Evolutionary conservation across 2,329 filamentous ascomycete species (phyloP).

Genomic region (Aquanectria penicillioides): DNA sequence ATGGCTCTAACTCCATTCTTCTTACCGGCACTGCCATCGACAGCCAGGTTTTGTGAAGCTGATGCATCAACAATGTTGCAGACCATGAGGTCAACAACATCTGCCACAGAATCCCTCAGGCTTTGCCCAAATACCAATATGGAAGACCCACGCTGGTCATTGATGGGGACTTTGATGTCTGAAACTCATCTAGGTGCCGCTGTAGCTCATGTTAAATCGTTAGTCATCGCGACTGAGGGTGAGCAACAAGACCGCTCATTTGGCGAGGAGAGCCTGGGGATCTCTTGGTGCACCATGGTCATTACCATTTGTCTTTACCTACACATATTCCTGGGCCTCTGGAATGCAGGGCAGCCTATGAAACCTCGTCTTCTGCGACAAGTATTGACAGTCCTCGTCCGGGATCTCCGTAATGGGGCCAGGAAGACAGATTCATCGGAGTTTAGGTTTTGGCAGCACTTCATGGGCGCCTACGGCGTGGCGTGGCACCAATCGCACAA

Average conservation of each 20-base stretch:
- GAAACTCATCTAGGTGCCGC: background rate
- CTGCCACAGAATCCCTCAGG: background rate
- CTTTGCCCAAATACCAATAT: background rate
- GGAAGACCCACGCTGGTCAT: background rate
- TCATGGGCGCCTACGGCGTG: conserved; percentile 20
- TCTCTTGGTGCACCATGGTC: conserved; percentile 16
- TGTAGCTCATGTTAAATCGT: background rate
- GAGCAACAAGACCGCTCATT: no score
- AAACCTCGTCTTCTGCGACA: conserved; percentile 12
- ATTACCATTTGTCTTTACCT: conserved; percentile 28
- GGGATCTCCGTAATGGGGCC: conserved; percentile 8
- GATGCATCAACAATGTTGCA: background rate
- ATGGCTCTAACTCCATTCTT: background rate
- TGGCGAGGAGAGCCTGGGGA: background rate
- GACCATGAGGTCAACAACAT: background rate
- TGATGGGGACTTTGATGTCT: background rate
- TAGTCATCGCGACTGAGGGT: background rate
- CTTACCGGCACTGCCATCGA: background rate
- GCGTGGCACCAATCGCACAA: background rate
- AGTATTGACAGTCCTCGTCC: conserved; percentile 14
- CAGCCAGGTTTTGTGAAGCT: background rate
- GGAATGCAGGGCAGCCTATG: conserved; percentile 17
- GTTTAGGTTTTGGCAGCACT: conserved; percentile 35
- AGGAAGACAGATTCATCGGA: background rate
- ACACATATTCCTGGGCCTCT: conserved; percentile 30